phyloP scores from a whole-genome alignment of 192 early-diverging fungal genomes.

The Powellomyces hirtus region DNA sequence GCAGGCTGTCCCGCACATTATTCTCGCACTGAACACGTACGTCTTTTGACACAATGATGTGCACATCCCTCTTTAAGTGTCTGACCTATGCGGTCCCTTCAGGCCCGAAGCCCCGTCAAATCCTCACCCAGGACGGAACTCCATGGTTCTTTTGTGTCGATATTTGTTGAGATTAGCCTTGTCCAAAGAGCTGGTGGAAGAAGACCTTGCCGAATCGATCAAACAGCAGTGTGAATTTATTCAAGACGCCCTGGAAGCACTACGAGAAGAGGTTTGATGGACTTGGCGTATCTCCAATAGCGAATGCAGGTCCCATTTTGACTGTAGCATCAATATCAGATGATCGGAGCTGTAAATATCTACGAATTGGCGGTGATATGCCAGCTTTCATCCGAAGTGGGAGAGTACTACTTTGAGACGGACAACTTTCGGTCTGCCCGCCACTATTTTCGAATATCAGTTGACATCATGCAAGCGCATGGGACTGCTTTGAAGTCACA shows the following conservation, averaged over 20 bases:
- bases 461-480: background rate
- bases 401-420: background rate
- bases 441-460: background rate
- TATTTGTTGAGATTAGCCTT: background rate
- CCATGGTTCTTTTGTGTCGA: slow-evolving; percentile 9
- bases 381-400: background rate
- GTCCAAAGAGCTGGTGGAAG: background rate
- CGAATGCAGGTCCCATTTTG: background rate
- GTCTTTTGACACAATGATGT: background rate
- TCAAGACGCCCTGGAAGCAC: background rate
- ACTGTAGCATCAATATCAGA: background rate
- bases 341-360: background rate
- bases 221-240: background rate
- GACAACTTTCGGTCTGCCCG: background rate
- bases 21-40: slow-evolving; percentile 2
- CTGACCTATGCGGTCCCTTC: background rate
- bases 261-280: background rate
- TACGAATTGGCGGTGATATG: slow-evolving; percentile 4
- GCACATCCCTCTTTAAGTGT: background rate
- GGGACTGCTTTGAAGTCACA: background rate
- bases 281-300: too few species aligned
- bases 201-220: background rate
- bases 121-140: background rate
- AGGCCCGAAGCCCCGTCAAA: background rate
- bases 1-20: background rate